Conservation (phyloP, 169 alveolate species). For the Sarcocystis neurona region DNA sequence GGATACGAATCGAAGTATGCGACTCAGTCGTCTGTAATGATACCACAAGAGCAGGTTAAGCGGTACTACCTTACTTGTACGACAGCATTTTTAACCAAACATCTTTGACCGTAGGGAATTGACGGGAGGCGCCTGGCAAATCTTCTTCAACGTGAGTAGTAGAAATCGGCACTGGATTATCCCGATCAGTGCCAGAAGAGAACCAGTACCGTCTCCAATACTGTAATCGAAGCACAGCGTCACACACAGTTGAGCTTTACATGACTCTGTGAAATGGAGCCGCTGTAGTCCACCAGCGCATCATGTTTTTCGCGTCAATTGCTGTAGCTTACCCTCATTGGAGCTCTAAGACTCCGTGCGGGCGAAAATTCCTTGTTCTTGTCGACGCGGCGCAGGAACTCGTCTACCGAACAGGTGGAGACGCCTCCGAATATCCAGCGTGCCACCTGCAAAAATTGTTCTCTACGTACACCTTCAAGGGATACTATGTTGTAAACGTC, state of each 20-base stretch:
- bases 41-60: not conserved
- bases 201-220: constrained; percentile 62
- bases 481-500: constrained; percentile 45
- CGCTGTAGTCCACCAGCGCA: not conserved
- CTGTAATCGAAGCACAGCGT: constrained; percentile 12
- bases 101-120: constrained; percentile 39
- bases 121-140: constrained; percentile 18
- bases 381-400: constrained; percentile 53
- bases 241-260: not conserved
- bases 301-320: too few species aligned
- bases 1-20: not conserved
- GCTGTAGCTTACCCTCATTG: constrained; percentile 47
- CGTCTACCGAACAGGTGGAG: constrained; percentile 47
- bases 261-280: not conserved
- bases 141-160: constrained; percentile 15
- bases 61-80: constrained; percentile 31
- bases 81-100: constrained; percentile 53
- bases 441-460: constrained; percentile 6
- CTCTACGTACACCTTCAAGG: constrained; percentile 45
- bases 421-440: not conserved
- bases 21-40: not conserved
- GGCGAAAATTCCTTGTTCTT: constrained; percentile 51
- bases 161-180: constrained; percentile 30
- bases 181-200: constrained; percentile 51
- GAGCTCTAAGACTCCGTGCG: constrained; percentile 23